A percentile compares a stretch with the other conserved stretches of the same genome.
Evolutionary conservation across 306 rosid genomes (phyloP).

Genomic region (Fragaria ananassa): DNA sequence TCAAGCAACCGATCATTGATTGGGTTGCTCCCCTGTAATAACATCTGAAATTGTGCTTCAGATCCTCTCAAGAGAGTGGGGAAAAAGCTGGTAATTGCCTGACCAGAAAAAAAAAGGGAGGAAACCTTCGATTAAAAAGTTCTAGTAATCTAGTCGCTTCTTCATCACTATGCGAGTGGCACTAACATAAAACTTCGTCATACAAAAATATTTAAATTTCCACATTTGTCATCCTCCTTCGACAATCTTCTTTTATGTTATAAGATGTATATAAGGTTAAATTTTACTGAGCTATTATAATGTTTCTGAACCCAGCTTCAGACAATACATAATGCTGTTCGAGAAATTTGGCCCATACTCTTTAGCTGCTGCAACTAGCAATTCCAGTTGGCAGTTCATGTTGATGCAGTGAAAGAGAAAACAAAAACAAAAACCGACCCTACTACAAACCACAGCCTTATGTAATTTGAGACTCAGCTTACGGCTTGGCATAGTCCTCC

Average conservation of each 20-base stretch:
- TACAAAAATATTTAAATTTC: neutral
- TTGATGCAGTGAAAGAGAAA: neutral
- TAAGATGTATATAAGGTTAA: neutral
- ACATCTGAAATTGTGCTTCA: slow-evolving; percentile 54
- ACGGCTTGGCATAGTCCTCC: neutral
- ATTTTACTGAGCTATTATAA: neutral
- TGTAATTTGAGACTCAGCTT: neutral
- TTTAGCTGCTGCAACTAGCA: neutral
- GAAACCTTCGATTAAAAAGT: slow-evolving; percentile 13
- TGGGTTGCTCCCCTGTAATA: slow-evolving; percentile 50
- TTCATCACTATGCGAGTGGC: slow-evolving; percentile 6
- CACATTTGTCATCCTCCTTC: neutral
- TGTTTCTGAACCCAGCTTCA: too few species aligned
- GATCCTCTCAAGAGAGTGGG: slow-evolving; percentile 74
- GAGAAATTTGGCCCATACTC: neutral
- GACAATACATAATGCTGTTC: neutral
- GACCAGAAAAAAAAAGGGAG: slow-evolving; percentile 28
- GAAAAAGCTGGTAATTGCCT: slow-evolving; percentile 65
- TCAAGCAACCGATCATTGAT: slow-evolving; percentile 65
- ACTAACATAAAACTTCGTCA: neutral
- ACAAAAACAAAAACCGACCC: neutral
- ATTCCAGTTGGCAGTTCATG: neutral
- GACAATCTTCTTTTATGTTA: neutral
- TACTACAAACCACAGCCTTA: neutral
- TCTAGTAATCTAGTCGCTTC: neutral